Evolutionary conservation across 2,329 filamentous ascomycete species (phyloP), one percentile per base, ranked within the genome.

Genomic region (Dendryphion nanum): DNA sequence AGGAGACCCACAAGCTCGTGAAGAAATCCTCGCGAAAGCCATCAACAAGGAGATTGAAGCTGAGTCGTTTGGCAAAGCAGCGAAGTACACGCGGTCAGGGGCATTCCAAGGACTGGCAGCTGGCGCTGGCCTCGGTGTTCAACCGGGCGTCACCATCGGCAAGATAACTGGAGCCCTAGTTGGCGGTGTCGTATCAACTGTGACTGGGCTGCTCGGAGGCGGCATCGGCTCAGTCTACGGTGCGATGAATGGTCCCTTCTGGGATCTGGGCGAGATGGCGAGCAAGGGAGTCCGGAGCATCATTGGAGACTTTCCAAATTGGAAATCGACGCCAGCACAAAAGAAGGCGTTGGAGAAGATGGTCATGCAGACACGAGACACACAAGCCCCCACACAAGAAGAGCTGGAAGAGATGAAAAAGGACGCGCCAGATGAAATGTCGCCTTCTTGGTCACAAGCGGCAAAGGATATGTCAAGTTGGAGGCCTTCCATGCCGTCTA

Each of bases 31-130:
- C 35, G 48, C 50, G 39, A 30, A 51, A 41, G 50, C 51, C 12
- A 43, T 50, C 13, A 44, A 55, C 14, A 40, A 44, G 15, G 46
- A 53, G 19, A 45, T 55, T 5, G 48, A 53, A 36, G 51, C 51
- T 4, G 49, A 53, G 29, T 53, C 51, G 1, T 46, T 55, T 10
- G 51, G 51, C 10, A 55, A 55, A 28, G 53, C 51, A n/a, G 51
- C 51, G 35, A 51, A 47, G 13, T 55, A 55, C 37, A 38, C 53
- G 14, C 50, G 48, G 17, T 55, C 51, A 8, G 51, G 51, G 3
- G 40, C 51, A 1, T 55, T 53, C 18, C 51, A 55, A 16, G 51
- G 51, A n/a, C 47, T 51, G 46, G 48, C 50, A 6, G 42, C 50
- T 16, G 51, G 51, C 8, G 45, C 51, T 13, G 51, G 51, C 7